These are phyloP conservation scores for Haematococcus sp. DNA, from an alignment of 139 green algal species.

Conservation along the genomic window DNA sequence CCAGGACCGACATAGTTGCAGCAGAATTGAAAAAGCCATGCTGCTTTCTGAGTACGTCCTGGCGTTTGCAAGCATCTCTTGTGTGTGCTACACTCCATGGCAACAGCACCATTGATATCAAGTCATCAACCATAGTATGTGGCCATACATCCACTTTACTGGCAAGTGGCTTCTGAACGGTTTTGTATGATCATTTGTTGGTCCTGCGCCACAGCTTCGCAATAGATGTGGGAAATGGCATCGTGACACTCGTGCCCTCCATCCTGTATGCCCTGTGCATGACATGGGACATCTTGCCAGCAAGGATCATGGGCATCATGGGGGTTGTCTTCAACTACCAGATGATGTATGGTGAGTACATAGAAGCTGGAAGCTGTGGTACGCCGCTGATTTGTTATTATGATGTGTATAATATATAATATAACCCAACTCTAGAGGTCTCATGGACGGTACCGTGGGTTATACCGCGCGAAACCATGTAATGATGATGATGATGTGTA, in stretches of 20 bases:
- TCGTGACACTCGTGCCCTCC: slow-evolving; percentile 16
- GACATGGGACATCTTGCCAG: slow-evolving; percentile 32
- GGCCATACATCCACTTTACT: too few relatives aligned
- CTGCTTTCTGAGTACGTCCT: too few relatives aligned
- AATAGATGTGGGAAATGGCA: slow-evolving; percentile 16
- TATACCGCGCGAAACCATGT: not conserved
- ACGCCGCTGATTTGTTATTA: not conserved
- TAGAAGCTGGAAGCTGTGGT: too few relatives aligned
- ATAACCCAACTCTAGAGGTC: not conserved
- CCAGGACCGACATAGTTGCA: not conserved
- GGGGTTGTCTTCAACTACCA: slow-evolving; percentile 70
- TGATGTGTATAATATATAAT: not conserved
- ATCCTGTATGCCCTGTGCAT: slow-evolving; percentile 17
- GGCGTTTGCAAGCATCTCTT: too few relatives aligned
- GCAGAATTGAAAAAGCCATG: too few relatives aligned
- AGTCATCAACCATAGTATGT: too few relatives aligned
- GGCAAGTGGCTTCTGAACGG: too few relatives aligned
- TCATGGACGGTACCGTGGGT: too few relatives aligned
- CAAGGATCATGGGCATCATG: slow-evolving; percentile 53
- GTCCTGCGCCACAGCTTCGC: slow-evolving; percentile 4
- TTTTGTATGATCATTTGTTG: too few relatives aligned
- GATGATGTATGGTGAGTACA: slow-evolving; percentile 52
- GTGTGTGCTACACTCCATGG: too few relatives aligned
- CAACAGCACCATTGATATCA: too few relatives aligned
- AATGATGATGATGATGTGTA: too few relatives aligned